Evolutionary conservation across 495 filamentous ascomycete genomes (phyloP), one percentile per base, ranked within the genome.

Genomic region (Pseudevernia furfuracea): DNA sequence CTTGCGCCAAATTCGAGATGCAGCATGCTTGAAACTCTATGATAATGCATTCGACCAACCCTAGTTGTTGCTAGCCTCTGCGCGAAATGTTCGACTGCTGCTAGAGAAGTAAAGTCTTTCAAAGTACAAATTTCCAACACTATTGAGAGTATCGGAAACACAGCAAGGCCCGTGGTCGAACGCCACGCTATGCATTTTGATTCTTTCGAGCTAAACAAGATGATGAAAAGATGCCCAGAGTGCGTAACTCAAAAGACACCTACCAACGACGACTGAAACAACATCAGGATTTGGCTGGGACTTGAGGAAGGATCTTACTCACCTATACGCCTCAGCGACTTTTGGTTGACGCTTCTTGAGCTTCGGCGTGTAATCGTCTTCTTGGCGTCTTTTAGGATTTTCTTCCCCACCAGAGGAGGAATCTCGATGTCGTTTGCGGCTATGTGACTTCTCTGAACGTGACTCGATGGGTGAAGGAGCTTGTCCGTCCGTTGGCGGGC

Each of bases 251-350:
- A 38, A 46, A 58, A 61, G 58, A 60, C 56, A 62, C 64, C 67
- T 68, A 71, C 70, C 70, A 71, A 32, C 70, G 70, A 44, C 70
- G 70, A 66, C 70, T 71, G 37, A 44, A 58, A 46, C 37, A 41
- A n/a, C 23, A 63, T 69, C 66, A 69, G 67, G 67, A 44, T 59
- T 12, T 14, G 25, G 21, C 46, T 48, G 12, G 38, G 38, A 48
- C n/a, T 25, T 1, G 12, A 48, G 30, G 57, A 37, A 37, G 53
- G 57, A 46, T 15, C 17, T 10, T 17, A 52, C 69, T 69, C 59
- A 71, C 69, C 69, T 65, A 32, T 70, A 71, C 37, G 70, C 70
- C 44, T 53, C 66, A 23, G 66, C 66, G n/a, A 71, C 68, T 53
- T 68, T 66, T n/a, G 70, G 70, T 59, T 70, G 68, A 23, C 70